These are phyloP conservation scores for Dichotomopilus funicola DNA, from an alignment of 2,329 filamentous ascomycete species.

Conservation along the genomic window DNA sequence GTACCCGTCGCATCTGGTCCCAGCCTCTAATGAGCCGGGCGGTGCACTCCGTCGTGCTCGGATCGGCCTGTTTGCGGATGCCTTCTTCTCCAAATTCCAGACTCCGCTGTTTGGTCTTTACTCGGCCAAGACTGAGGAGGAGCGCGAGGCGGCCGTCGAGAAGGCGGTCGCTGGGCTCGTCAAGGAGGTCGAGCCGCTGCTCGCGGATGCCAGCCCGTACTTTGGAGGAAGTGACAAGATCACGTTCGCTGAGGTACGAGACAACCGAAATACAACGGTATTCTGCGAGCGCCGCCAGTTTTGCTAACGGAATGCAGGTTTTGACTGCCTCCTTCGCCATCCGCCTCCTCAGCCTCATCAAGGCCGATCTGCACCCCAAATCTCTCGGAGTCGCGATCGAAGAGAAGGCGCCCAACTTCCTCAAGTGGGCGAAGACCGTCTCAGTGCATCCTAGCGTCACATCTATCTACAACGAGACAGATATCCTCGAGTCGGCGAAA, in stretches of 20 bases:
- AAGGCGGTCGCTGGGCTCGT: constrained; percentile 50
- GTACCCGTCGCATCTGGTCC: constrained; percentile 61
- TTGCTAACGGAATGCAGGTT: constrained; percentile 15
- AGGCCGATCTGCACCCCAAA: constrained; percentile 47
- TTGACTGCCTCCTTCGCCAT: constrained; percentile 23
- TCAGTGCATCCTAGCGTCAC: constrained; percentile 59
- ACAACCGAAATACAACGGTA: background rate
- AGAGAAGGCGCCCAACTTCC: constrained; percentile 57
- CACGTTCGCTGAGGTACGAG: constrained; percentile 66
- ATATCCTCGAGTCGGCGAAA: constrained; percentile 36
- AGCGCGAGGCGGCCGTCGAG: constrained; percentile 41
- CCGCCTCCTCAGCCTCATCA: constrained; percentile 27
- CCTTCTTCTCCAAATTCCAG: constrained; percentile 34
- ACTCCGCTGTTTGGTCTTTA: constrained; percentile 41
- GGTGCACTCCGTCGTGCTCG: constrained; percentile 59
- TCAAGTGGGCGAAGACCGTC: constrained; percentile 58
- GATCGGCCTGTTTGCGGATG: constrained; percentile 57
- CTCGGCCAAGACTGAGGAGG: constrained; percentile 40
- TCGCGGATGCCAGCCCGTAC: constrained; percentile 50
- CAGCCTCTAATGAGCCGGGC: constrained; percentile 43
- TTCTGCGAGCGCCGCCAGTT: too few species aligned
- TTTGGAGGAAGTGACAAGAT: constrained; percentile 58
- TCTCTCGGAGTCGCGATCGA: constrained; percentile 41
- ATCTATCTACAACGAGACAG: constrained; percentile 52
- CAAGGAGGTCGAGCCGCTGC: constrained; percentile 68